phyloP scores from a whole-genome alignment of 1,139 yeast species.

The Candida sojae region DNA sequence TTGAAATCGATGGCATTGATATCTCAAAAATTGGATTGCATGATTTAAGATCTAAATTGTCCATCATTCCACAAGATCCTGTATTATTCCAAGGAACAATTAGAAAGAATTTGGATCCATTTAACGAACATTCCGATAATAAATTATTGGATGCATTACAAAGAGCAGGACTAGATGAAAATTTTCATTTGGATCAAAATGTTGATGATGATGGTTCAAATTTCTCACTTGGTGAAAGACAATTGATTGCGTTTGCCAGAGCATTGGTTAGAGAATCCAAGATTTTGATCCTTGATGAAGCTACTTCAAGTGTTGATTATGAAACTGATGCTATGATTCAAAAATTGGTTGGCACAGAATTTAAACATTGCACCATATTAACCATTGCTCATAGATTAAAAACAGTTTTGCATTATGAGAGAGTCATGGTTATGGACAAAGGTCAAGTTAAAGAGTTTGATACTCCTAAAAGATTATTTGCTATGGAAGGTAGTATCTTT shows the following conservation, averaged over 20 bases:
- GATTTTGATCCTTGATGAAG: conserved; percentile 43
- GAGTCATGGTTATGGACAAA: conserved; percentile 41
- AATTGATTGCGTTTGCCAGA: conserved; percentile 43
- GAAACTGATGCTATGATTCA: conserved; percentile 43
- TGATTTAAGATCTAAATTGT: conserved; percentile 58
- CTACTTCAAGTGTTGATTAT: conserved; percentile 46
- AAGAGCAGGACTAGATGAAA: conserved; percentile 62
- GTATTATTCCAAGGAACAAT: conserved; percentile 68
- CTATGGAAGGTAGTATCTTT: conserved; percentile 26
- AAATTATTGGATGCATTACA: conserved; percentile 57
- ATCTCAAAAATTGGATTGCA: conserved; percentile 57
- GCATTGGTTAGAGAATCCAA: conserved; percentile 41
- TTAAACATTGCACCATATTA: conserved; percentile 37
- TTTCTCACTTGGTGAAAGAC: conserved; percentile 44
- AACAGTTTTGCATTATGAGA: conserved; percentile 39
- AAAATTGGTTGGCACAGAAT: conserved; percentile 33
- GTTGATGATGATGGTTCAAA: conserved; percentile 44
- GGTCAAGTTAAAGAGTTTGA: conserved; percentile 66
- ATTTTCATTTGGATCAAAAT: conserved; percentile 34
- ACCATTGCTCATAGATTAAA: conserved; percentile 46
- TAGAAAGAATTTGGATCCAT: conserved; percentile 69
- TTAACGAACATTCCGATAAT: conserved; percentile 50
- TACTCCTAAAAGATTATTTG: conserved; percentile 40
- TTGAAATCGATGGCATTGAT: conserved; percentile 83
- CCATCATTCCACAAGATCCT: conserved; percentile 83